Base-by-base conservation (phyloP, 2,329 filamentous ascomycete genomes). In the Periconia macrospinosa region DNA sequence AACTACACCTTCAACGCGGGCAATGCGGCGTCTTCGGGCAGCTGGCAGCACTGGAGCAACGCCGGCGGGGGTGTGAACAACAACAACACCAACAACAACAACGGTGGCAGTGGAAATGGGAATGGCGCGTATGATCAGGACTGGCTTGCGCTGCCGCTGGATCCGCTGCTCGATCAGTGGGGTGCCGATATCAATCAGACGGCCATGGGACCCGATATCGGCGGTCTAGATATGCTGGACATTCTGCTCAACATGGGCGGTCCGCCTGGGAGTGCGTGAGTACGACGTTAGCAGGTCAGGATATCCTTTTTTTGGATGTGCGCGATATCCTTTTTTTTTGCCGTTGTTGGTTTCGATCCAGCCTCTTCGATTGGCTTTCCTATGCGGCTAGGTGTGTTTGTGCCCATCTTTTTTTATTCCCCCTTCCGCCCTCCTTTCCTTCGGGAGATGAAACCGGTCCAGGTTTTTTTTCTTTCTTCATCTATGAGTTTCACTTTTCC, bases 121-220 rank as follows among this genome's bases (percentile, higher is more conserved):
- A 58, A 61, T 52, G 62, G 60, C 30, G 63, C 62, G 0, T 65
- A 63, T 33, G 68, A 71, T 52, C 79, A 81, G 41, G 83, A 86
- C 67, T 87, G 84, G 84, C 76, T 86, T 47, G 81, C 84, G 0
- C 66, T 86, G n/a, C 83, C 83, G 1, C 74, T 87, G 2, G 83
- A 86, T 66, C 82, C 83, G 42, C 78, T 86, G 55, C 78, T 86
- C 50, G 80, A 83, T 62, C 80, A 81, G 57, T 81, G 81, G 62
- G 82, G 81, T 13, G 79, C 82, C 1, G 83, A 85, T 50, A 83
- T 85, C 19, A 83, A 80, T 18, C 75, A 78, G 63, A 81, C 78
- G 30, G 77, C 78, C 42, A 81, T 80, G 70, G 84, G 84, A 0
- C 83, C 83, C n/a, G 83, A 91, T 85, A 69, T 89, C 80, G 75